Evolutionary conservation across 176 grass and related monocot species (phyloP).

Genomic region (Oryza meyeriana): DNA sequence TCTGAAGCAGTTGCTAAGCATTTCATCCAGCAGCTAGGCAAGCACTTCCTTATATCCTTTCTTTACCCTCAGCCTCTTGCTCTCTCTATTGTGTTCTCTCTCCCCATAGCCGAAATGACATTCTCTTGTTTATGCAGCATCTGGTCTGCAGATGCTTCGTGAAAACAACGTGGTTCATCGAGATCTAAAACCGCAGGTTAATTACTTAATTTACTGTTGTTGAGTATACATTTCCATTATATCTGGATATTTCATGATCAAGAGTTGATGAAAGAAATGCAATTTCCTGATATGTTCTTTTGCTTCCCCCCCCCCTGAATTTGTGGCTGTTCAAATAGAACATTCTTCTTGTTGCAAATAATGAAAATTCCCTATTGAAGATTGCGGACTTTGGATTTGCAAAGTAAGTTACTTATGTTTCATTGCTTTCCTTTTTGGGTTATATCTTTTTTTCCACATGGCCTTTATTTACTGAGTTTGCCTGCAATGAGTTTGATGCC

Average conservation of each 20-base stretch:
- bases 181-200: conserved; percentile 96
- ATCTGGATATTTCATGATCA: conserved; percentile 10
- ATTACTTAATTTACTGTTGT: neutral
- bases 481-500: neutral
- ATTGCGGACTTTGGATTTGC: conserved; percentile 99
- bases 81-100: neutral
- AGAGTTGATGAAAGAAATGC: conserved; percentile 3
- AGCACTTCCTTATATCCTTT: conserved; percentile 22
- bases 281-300: neutral
- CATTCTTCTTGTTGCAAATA: conserved; percentile 80
- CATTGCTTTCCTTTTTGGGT: conserved; percentile 3
- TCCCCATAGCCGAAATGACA: neutral
- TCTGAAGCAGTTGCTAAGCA: conserved; percentile 72
- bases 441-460: neutral
- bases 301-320: conserved; percentile 17
- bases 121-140: conserved; percentile 50
- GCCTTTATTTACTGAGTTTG: conserved; percentile 18
- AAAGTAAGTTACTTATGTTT: conserved; percentile 65
- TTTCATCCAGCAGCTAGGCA: conserved; percentile 92
- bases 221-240: conserved; percentile 1
- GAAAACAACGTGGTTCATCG: conserved; percentile 90
- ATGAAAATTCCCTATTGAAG: conserved; percentile 77
- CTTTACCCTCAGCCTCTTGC: neutral
- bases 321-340: conserved; percentile 61
- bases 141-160: conserved; percentile 84